These are phyloP conservation scores for Phytophthora pseudosyringae DNA, from an alignment of 352 stramenopile species.

Conservation along the genomic window DNA sequence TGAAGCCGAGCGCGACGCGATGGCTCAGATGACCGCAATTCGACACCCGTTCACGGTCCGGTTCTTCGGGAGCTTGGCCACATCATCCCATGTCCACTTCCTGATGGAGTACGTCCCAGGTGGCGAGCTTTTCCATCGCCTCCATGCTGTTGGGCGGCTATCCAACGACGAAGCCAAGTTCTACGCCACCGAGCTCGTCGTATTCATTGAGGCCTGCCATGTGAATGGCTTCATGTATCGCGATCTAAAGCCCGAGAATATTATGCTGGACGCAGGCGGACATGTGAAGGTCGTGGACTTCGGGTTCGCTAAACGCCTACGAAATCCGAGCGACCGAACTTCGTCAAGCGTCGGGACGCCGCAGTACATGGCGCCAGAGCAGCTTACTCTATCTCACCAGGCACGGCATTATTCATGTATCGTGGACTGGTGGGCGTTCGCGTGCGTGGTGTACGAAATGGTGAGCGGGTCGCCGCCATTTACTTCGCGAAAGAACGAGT, in stretches of 20 bases:
- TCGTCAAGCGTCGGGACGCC: slow-evolving; percentile 67
- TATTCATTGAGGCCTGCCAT: slow-evolving; percentile 67
- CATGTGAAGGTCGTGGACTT: slow-evolving; percentile 80
- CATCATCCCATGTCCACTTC: slow-evolving; percentile 63
- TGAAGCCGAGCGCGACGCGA: slow-evolving; percentile 57
- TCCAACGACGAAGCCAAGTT: slow-evolving; percentile 79
- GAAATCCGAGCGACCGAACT: slow-evolving; percentile 43
- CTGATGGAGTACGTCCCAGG: slow-evolving; percentile 74
- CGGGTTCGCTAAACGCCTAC: slow-evolving; percentile 62
- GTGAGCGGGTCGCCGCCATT: slow-evolving; percentile 77
- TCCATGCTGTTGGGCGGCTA: slow-evolving; percentile 62
- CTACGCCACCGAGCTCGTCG: slow-evolving; percentile 69
- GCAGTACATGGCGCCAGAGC: slow-evolving; percentile 78
- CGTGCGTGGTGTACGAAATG: slow-evolving; percentile 85
- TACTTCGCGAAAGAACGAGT: slow-evolving; percentile 79
- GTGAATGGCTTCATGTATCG: slow-evolving; percentile 76
- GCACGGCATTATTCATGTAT: slow-evolving; percentile 70
- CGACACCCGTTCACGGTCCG: slow-evolving; percentile 53
- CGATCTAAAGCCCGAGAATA: slow-evolving; percentile 92
- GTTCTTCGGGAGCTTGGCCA: slow-evolving; percentile 76
- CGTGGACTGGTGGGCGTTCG: slow-evolving; percentile 89
- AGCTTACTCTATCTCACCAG: slow-evolving; percentile 66
- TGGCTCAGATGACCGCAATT: slow-evolving; percentile 48
- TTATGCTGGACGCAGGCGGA: slow-evolving; percentile 77
- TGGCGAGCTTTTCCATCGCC: slow-evolving; percentile 67